Conservation (phyloP, 371 early-diverging fungal genomes). For the Apophysomyces ossiformis region DNA sequence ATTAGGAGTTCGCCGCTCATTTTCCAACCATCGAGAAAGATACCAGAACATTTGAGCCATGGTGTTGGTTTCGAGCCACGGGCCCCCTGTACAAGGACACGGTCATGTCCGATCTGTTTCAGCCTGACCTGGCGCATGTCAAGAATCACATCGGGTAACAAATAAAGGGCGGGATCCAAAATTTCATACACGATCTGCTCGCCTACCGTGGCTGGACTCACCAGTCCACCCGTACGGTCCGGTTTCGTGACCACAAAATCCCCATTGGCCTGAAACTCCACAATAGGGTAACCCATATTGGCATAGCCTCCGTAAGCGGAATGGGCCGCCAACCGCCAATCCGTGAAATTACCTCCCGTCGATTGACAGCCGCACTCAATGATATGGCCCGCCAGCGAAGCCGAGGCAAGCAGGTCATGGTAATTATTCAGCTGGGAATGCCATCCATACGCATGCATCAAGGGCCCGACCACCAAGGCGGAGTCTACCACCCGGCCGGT, state of each 20-base stretch:
- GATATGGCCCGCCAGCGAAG: constrained; percentile 76
- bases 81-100: constrained; percentile 70
- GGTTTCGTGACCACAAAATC: constrained; percentile 73
- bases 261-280: constrained; percentile 24
- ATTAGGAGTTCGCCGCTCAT: constrained; percentile 69
- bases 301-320: constrained; percentile 67
- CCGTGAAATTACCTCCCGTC: constrained; percentile 81
- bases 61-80: constrained; percentile 71
- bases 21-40: constrained; percentile 74
- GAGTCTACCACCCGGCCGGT: constrained; percentile 80
- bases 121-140: constrained; percentile 70
- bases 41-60: constrained; percentile 71
- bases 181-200: constrained; percentile 80
- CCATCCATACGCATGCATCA: constrained; percentile 66
- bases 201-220: constrained; percentile 65
- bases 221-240: constrained; percentile 71
- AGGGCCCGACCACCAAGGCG: constrained; percentile 67
- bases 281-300: constrained; percentile 64
- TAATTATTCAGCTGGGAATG: constrained; percentile 34
- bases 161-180: constrained; percentile 70
- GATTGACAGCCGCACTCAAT: constrained; percentile 82
- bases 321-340: constrained; percentile 68
- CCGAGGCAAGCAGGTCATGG: constrained; percentile 70
- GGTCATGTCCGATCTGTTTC: constrained; percentile 59
- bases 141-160: constrained; percentile 75